Evolutionary conservation across 805 yeast genomes (phyloP), one percentile per base, ranked within the genome.

Genomic region (Metschnikowia vanudenii): DNA sequence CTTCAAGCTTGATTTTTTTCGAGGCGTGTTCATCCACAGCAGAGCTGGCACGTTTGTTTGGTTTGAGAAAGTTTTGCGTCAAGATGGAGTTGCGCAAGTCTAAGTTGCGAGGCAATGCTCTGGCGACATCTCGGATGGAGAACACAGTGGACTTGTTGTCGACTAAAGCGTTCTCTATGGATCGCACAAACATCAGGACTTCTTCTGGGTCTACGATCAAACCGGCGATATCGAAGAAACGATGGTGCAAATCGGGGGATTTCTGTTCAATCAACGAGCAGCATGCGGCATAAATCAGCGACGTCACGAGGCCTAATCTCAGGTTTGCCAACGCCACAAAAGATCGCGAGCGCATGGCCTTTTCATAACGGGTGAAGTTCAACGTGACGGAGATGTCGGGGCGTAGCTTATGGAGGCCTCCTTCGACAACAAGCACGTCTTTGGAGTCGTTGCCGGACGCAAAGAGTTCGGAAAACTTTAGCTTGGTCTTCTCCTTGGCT

Each of bases 291-390:
- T 87, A 92, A 10, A 94, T 74, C 37, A 72, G 64, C 0, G 94
- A 74, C 0, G 95, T 74, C 2, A 85, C 63, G 6, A 74, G 65
- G 2, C 98, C 98, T 28, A 90, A 65, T 44, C 88, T 75, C 38
- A 85, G 83, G 26, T 75, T 71, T 12, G 84, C 85, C 41, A 85
- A 74, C 29, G 79, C 78, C 1, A 72, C 79, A 13, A 94, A 71
- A 54, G 85, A 85, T 37, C 69, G 63, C 10, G 85, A 75, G 53
- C 97, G 76, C 57, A 83, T 73, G 29, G 77, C 67, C 58, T 88
- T 84, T 42, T 86, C 73, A 55, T 78, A 90, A 54, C 94, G 72
- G 28, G 79, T 76, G 42, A 86, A 70, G 57, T 82, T 84, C 58
- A 89, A 71, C 0, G 83, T 71, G 20, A 89, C 62, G 2, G 83